phyloP scores from a whole-genome alignment of 768 basidiomycete genomes.

The Lentinula detonsa region DNA sequence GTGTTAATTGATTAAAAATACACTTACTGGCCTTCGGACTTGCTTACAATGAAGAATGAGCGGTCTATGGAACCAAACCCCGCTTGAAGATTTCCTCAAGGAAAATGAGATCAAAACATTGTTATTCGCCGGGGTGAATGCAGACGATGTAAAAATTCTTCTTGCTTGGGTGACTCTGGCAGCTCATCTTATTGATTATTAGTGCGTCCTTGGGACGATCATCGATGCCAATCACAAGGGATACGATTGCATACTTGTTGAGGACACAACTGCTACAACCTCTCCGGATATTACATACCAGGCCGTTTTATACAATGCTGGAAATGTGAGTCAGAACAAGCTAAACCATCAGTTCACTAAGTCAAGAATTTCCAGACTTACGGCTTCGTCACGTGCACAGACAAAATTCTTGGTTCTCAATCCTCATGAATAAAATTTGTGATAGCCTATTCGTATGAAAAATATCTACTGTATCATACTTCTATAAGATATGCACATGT shows the following conservation, averaged over 20 bases:
- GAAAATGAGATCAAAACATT: constrained; percentile 59
- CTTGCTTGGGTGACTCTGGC: too few relatives aligned
- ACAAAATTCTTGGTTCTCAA: constrained; percentile 8
- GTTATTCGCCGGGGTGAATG: constrained; percentile 60
- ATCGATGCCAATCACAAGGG: constrained; percentile 60
- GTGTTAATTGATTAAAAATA: too few relatives aligned
- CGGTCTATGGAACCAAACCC: constrained; percentile 60
- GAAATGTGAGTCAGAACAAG: constrained; percentile 32
- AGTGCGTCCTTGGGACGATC: constrained; percentile 64
- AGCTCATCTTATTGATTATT: background rate
- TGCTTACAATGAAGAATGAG: constrained; percentile 40
- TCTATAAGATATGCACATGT: too few relatives aligned
- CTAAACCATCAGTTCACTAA: too few relatives aligned
- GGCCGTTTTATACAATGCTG: constrained; percentile 53
- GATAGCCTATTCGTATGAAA: too few relatives aligned
- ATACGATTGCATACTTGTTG: constrained; percentile 55
- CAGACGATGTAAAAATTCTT: constrained; percentile 45
- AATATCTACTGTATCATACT: too few relatives aligned
- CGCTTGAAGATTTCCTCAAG: constrained; percentile 54
- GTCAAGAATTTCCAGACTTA: background rate
- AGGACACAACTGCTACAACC: constrained; percentile 58
- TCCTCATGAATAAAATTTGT: background rate
- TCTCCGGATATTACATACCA: constrained; percentile 50
- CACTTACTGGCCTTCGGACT: too few relatives aligned
- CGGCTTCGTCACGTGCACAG: constrained; percentile 1